These are phyloP conservation scores for Lentinus polychrous DNA, from an alignment of 1,284 basidiomycete species.

Conservation along the genomic window DNA sequence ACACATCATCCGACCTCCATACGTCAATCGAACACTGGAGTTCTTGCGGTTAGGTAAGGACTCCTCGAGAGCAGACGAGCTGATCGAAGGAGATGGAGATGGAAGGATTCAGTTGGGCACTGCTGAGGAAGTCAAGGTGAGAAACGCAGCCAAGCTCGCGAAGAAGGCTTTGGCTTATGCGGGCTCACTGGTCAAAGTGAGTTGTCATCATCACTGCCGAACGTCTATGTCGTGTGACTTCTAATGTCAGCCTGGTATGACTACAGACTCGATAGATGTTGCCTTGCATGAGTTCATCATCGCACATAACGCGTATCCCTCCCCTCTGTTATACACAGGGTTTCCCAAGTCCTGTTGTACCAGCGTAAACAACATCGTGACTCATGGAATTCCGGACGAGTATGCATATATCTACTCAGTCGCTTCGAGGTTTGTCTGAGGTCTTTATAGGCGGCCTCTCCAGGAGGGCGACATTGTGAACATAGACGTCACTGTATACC, in stretches of 20 bases:
- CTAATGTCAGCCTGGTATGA: slow-evolving; percentile 54
- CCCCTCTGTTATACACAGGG: slow-evolving; percentile 74
- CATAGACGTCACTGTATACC: slow-evolving; percentile 77
- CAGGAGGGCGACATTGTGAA: slow-evolving; percentile 81
- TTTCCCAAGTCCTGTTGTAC: slow-evolving; percentile 89
- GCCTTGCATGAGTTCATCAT: slow-evolving; percentile 69
- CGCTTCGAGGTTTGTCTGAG: too few species aligned
- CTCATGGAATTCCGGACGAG: slow-evolving; percentile 87
- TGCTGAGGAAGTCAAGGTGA: slow-evolving; percentile 49
- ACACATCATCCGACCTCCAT: slow-evolving; percentile 53
- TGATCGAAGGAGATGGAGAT: slow-evolving; percentile 16
- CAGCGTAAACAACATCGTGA: slow-evolving; percentile 80
- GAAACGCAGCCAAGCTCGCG: slow-evolving; percentile 57
- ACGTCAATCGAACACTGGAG: slow-evolving; percentile 32
- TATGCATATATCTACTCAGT: slow-evolving; percentile 27
- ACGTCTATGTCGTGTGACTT: neutral
- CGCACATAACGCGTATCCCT: slow-evolving; percentile 75
- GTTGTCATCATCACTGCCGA: slow-evolving; percentile 14
- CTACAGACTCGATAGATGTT: slow-evolving; percentile 69
- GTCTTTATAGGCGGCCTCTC: slow-evolving; percentile 56
- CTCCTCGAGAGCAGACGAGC: neutral
- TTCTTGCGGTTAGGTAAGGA: neutral
- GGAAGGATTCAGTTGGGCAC: slow-evolving; percentile 49
- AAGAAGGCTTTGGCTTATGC: slow-evolving; percentile 54
- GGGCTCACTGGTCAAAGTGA: slow-evolving; percentile 49